phyloP scores from a whole-genome alignment of 805 yeast genomes.

The Candida nitratophila region DNA sequence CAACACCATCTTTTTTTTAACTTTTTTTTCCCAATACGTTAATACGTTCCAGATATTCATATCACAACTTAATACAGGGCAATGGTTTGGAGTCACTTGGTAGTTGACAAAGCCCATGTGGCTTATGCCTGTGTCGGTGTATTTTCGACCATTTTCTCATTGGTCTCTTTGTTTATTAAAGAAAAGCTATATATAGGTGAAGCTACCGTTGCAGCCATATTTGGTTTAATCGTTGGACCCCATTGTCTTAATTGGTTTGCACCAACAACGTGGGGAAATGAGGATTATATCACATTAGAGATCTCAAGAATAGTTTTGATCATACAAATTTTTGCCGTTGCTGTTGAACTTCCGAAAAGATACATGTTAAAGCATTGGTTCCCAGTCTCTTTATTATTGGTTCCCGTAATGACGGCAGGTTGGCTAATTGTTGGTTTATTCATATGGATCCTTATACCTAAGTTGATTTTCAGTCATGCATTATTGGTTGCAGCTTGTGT shows the following conservation, averaged over 20 bases:
- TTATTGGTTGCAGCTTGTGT: conserved; percentile 62
- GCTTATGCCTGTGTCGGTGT: conserved; percentile 56
- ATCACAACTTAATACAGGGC: no score
- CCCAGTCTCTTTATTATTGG: conserved; percentile 48
- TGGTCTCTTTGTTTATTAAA: conserved; percentile 51
- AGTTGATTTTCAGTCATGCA: conserved; percentile 45
- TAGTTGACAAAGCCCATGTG: conserved; percentile 27
- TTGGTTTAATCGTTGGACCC: conserved; percentile 56
- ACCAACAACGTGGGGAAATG: conserved; percentile 52
- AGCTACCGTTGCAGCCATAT: conserved; percentile 58
- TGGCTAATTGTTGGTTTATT: conserved; percentile 62
- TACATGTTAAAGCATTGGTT: conserved; percentile 55
- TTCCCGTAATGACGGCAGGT: conserved; percentile 67
- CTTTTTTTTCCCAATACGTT: no score
- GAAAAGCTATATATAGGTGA: conserved; percentile 58
- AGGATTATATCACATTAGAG: conserved; percentile 48
- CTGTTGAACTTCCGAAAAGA: conserved; percentile 65
- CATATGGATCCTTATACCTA: conserved; percentile 55
- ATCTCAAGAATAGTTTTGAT: conserved; percentile 58
- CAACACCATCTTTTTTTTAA: no score
- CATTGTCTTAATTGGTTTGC: conserved; percentile 52
- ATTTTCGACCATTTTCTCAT: conserved; percentile 49
- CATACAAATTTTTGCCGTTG: conserved; percentile 65
- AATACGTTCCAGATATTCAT: no score
- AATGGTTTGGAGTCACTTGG: conserved; percentile 27